Base-by-base conservation (phyloP, 345 rosid genomes). In the Brassica rapa region DNA sequence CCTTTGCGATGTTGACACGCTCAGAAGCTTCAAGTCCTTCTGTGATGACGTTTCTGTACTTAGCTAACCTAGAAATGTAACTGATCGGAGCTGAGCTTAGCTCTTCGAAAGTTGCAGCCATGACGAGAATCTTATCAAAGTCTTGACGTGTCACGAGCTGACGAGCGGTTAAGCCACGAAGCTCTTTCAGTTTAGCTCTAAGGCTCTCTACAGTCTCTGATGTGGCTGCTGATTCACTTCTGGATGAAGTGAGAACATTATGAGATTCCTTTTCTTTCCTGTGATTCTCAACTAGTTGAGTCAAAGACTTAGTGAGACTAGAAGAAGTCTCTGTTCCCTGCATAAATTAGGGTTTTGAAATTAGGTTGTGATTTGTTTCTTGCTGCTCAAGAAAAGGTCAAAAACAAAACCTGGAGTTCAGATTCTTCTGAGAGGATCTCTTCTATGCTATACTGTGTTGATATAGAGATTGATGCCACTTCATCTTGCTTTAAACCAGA, bases 21-120 rank as follows among this genome's bases (percentile, higher is more conserved):
- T 79, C 71, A 25, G 82, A 79, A 46, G 82, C 78, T 21, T 73
- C 78, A 46, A 79, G 77, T 27, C 82, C 82, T 68, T 73, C 78
- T 49, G 19, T 67, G 0, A 79, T 79, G 30, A 79, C 75, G 12
- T 35, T 73, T 62, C 78, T 68, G 65, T 79, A 79, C 41, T 53
- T 79, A 35, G 78, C 75, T 62, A 79, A 62, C 74, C 60, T 62
- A 12, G 82, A 73, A 6, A 79, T 79, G 75, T 79, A 79, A 74
- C 82, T 79, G 16, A 68, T 12, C 3, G 78, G 68, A 49, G 77
- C 78, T 73, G 74, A 62, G 60, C 65, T 74, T 62, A 79, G 49
- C 72, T 79, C 78, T 55, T 79, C 82, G 33, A 79, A 73, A 16
- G 71, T 27, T 3, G 82, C 59, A 33, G 70, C 78, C 27, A 53